Percentiles rank a stretch among this genome's conserved stretches.
These are phyloP conservation scores for Alnus rubra DNA, from an alignment of 306 rosid species.

Conservation along the genomic window DNA sequence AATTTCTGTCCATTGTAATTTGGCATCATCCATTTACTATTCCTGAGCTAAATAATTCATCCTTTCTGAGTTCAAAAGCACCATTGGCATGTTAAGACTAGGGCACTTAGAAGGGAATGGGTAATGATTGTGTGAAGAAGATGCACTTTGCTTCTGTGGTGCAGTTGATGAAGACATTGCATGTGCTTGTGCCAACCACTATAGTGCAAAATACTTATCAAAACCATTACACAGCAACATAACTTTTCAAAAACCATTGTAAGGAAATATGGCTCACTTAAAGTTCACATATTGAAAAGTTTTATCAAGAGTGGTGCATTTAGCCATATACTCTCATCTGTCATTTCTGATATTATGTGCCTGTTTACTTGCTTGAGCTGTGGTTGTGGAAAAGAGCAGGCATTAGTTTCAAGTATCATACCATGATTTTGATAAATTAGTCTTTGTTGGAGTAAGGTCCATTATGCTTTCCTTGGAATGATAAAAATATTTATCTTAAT, in stretches of 20 bases:
- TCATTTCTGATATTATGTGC: constrained; percentile 15
- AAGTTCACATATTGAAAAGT: not conserved
- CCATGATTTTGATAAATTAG: not conserved
- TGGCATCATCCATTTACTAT: not conserved
- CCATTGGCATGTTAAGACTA: not conserved
- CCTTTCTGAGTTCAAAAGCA: not conserved
- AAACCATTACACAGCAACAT: not conserved
- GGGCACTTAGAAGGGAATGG: not conserved
- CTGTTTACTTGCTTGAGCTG: constrained; percentile 26
- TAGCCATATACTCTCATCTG: constrained; percentile 3
- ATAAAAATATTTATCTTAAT: not conserved
- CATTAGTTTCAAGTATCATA: constrained; percentile 15
- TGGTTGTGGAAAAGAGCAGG: constrained; percentile 11
- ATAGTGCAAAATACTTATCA: not conserved
- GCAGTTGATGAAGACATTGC: not conserved
- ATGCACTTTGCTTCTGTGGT: not conserved
- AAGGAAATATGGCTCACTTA: not conserved
- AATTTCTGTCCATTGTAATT: not conserved
- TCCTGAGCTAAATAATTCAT: not conserved
- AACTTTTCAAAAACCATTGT: not conserved
- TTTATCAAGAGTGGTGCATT: constrained; percentile 1
- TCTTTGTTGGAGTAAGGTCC: not conserved
- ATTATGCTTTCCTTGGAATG: not conserved
- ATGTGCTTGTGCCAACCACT: not conserved
- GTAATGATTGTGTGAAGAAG: not conserved